Conservation (phyloP, 352 stramenopile species). For the Plasmopara halstedii region DNA sequence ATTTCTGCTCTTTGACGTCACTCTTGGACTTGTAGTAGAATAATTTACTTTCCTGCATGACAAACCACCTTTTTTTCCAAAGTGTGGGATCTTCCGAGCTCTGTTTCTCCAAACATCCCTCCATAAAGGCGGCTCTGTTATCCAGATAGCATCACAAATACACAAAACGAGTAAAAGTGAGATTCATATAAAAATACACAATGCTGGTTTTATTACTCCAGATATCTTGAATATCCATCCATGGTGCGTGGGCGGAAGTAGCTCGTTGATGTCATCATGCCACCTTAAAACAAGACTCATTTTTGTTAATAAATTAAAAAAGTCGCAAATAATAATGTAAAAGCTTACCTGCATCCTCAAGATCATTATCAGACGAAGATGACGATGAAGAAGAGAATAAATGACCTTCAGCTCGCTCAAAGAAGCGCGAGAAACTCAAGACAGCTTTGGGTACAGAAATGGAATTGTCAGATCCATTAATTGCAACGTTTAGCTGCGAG, state of each 20-base stretch:
- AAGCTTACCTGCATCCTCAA: slow-evolving; percentile 11
- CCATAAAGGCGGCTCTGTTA: slow-evolving; percentile 57
- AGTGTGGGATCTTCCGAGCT: slow-evolving; percentile 54
- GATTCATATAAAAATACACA: not conserved
- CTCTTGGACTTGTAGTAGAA: slow-evolving; percentile 71
- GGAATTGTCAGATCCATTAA: slow-evolving; percentile 1
- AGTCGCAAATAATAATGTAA: not conserved
- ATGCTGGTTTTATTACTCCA: slow-evolving; percentile 31
- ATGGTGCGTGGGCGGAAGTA: slow-evolving; percentile 58
- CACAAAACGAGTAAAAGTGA: not conserved
- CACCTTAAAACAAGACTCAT: slow-evolving; percentile 2
- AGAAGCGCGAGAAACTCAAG: slow-evolving; percentile 25
- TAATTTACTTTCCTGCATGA: slow-evolving; percentile 79
- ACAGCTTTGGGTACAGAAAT: slow-evolving; percentile 11
- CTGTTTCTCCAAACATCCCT: slow-evolving; percentile 79
- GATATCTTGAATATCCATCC: slow-evolving; percentile 53
- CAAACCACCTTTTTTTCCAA: slow-evolving; percentile 82
- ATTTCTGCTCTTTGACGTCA: slow-evolving; percentile 52
- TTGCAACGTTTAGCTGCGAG: slow-evolving; percentile 4
- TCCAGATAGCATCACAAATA: not conserved
- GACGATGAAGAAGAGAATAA: slow-evolving; percentile 26
- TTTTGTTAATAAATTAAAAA: slow-evolving; percentile 1
- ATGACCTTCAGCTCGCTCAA: slow-evolving; percentile 14
- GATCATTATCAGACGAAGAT: slow-evolving; percentile 19
- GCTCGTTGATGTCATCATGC: slow-evolving; percentile 37